These are phyloP conservation scores for Podospora sp. DNA, from an alignment of 495 filamentous ascomycete species.

Conservation along the genomic window DNA sequence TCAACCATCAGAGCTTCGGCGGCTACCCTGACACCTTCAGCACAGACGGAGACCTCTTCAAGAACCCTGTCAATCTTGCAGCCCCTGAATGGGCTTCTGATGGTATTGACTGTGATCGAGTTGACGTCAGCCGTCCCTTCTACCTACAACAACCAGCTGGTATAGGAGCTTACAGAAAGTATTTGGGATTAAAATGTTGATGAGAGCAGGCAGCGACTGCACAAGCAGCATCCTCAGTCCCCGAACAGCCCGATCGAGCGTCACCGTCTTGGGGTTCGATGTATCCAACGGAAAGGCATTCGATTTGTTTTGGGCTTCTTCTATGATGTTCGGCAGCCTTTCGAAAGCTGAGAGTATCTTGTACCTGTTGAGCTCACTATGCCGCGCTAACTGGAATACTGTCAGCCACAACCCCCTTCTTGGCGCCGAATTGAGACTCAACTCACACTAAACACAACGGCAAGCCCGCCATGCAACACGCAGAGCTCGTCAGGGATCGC, in stretches of 20 bases:
- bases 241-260: constrained; percentile 9
- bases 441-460: constrained; percentile 24
- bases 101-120: neutral
- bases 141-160: neutral
- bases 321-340: constrained; percentile 22
- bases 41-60: constrained; percentile 9
- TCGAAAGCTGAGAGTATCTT: constrained; percentile 22
- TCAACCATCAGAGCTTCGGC: constrained; percentile 21
- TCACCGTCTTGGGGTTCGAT: constrained; percentile 13
- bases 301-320: constrained; percentile 19
- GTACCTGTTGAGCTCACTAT: constrained; percentile 19
- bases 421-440: neutral
- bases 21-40: constrained; percentile 6
- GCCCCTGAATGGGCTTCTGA: constrained; percentile 4
- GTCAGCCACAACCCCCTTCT: neutral
- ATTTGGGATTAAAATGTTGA: constrained; percentile 18
- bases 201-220: constrained; percentile 8
- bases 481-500: constrained; percentile 24
- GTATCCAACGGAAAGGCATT: constrained; percentile 12
- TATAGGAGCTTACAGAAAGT: constrained; percentile 2
- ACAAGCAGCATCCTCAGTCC: constrained; percentile 9
- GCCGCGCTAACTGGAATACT: constrained; percentile 3
- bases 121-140: neutral
- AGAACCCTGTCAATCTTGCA: constrained; percentile 23
- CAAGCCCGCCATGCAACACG: constrained; percentile 26